A percentile compares a stretch with the other conserved stretches of the same genome.
Conservation (phyloP, 169 alveolate genomes). For the Babesia bovis region DNA sequence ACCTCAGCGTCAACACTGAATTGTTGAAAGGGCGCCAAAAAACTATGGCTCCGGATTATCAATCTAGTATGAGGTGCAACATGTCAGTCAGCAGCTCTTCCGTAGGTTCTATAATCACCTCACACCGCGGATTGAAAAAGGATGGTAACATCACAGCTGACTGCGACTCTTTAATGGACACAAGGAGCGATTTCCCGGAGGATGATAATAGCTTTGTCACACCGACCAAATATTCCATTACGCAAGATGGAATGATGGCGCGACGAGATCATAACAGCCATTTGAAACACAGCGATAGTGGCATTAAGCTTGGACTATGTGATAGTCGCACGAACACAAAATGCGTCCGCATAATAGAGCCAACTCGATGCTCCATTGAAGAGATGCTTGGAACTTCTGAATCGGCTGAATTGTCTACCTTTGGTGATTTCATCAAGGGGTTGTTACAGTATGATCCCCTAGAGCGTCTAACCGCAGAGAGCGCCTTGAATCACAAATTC, state of each 20-base stretch:
- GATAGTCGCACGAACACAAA: slow-evolving; percentile 45
- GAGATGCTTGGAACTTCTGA: slow-evolving; percentile 30
- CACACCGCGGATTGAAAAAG: slow-evolving; percentile 7
- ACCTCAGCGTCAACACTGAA: slow-evolving; percentile 33
- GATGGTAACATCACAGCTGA: slow-evolving; percentile 22
- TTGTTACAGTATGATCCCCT: slow-evolving; percentile 87
- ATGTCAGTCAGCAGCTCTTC: slow-evolving; percentile 60
- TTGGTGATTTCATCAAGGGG: slow-evolving; percentile 76
- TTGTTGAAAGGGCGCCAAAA: slow-evolving; percentile 34
- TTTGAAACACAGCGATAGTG: slow-evolving; percentile 9
- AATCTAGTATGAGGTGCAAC: slow-evolving; percentile 39
- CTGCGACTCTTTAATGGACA: slow-evolving; percentile 16
- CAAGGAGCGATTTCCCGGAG: neutral
- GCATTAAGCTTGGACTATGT: slow-evolving; percentile 38
- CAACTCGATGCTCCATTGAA: slow-evolving; percentile 42
- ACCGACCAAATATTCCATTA: slow-evolving; percentile 28
- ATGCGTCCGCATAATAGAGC: slow-evolving; percentile 61
- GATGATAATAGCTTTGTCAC: slow-evolving; percentile 15
- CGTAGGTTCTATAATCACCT: slow-evolving; percentile 30
- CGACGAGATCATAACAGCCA: neutral
- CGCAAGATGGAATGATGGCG: neutral
- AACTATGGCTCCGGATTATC: slow-evolving; percentile 13
- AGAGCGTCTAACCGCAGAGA: slow-evolving; percentile 83
- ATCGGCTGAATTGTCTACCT: slow-evolving; percentile 24
- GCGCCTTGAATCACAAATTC: slow-evolving; percentile 92